Evolutionary conservation across 2,329 filamentous ascomycete species (phyloP), one percentile per base, ranked within the genome.

Genomic region (Nemania sp.): DNA sequence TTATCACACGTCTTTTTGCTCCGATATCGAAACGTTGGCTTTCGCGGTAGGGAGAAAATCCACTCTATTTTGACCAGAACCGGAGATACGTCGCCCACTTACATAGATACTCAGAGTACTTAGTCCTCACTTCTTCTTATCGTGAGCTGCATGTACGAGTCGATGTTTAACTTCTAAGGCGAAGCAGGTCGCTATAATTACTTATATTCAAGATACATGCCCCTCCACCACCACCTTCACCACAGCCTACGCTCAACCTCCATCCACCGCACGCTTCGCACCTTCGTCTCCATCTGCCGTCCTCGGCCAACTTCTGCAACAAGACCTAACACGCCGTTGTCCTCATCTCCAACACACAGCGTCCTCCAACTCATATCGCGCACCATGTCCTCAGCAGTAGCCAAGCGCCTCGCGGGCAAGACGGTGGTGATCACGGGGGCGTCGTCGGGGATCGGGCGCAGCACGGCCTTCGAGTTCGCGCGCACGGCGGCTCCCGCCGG

Each of bases 381-480:
- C 51, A 73, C 68, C 57, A 80, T 81, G 78, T 59, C 65, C 30
- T 73, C 80, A 42, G 82, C 90, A 33, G 84, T 88, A 68, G 85
- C 89, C 60, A 88, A 91, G 72, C 91, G 93, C 76, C 89, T 99
- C 56, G 82, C 88, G 67, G 91, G 91, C 81, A 97, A 97, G 78
- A 97, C 91, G 4, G 79, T 97, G 54, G 74, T 97, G 52, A 83
- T 99, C 60, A 97, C 94, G 5, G 94, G 94, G 52, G 94, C 94
- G 26, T 94, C 89, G 3, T 95, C 91, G 17, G 94, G 94, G 58
- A 97, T 99, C 72, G 94, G 94, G 20, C 83, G 81, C 51, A 84
- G 82, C 64, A 88, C 83, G 15, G 94, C 93, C n/a, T 77, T 94
- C 61, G 94, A 97, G 73, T 99, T 97, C 68, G 94, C 94, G 22